phyloP scores from a whole-genome alignment of 192 early-diverging fungal species.

The Allomyces arbusculus region DNA sequence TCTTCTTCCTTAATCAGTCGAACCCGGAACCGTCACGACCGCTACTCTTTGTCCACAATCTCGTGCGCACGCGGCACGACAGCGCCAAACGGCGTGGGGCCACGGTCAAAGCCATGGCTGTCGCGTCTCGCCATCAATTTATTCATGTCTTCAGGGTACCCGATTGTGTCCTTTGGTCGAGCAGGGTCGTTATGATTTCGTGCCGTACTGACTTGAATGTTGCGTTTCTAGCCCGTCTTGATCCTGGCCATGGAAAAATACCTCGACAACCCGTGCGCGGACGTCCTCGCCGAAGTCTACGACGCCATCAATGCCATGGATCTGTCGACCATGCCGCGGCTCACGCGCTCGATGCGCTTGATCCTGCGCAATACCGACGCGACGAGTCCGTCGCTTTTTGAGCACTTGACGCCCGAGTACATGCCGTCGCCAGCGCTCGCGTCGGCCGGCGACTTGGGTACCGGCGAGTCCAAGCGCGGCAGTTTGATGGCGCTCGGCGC shows the following conservation, averaged over 20 bases:
- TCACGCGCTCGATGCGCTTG: constrained; percentile 56
- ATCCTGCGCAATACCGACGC: constrained; percentile 62
- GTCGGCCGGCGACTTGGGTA: too few species aligned
- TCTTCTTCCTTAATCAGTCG: constrained; percentile 71
- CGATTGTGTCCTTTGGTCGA: neutral
- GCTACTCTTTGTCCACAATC: constrained; percentile 72
- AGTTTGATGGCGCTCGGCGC: constrained; percentile 4
- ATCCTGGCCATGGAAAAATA: constrained; percentile 82
- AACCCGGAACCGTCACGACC: constrained; percentile 11
- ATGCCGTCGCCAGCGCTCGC: too few species aligned
- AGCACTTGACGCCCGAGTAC: too few species aligned
- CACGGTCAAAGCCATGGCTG: constrained; percentile 80
- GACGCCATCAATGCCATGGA: constrained; percentile 71
- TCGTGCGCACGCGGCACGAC: constrained; percentile 79
- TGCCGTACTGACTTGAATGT: neutral
- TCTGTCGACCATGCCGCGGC: constrained; percentile 49
- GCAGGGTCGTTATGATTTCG: neutral
- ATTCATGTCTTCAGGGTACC: constrained; percentile 60
- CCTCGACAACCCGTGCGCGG: constrained; percentile 50
- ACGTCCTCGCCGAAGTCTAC: constrained; percentile 57
- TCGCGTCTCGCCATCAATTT: constrained; percentile 72
- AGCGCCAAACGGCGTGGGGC: constrained; percentile 67
- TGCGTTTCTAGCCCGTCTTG: constrained; percentile 45
- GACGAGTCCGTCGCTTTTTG: constrained; percentile 3
- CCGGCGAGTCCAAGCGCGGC: too few species aligned